Evolutionary conservation across 768 basidiomycete genomes (phyloP).

Genomic region (Cystobasidium onofrii): DNA sequence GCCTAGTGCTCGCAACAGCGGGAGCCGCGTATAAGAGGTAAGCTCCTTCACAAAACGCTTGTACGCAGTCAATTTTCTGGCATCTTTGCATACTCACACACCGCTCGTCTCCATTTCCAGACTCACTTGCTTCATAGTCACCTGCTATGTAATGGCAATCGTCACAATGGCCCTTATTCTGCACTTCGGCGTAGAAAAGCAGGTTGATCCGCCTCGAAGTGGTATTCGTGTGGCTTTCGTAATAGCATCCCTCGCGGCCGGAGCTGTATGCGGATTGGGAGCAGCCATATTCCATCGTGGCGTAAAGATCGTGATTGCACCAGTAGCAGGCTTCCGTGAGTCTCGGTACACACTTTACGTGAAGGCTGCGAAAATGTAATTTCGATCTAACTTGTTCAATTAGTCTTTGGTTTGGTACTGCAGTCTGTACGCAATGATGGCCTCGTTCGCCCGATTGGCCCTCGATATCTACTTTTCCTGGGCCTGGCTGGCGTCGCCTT

Average conservation of each 20-base stretch:
- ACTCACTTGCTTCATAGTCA: constrained; percentile 73
- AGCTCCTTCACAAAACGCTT: neutral
- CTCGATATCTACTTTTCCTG: constrained; percentile 82
- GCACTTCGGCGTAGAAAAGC: constrained; percentile 71
- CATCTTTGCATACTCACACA: too few species aligned
- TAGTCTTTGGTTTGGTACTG: constrained; percentile 64
- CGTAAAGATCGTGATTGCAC: constrained; percentile 65
- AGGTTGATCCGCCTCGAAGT: constrained; percentile 67
- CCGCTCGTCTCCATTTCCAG: too few species aligned
- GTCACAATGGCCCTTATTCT: constrained; percentile 79
- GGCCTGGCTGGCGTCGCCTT: constrained; percentile 50
- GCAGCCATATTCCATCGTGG: constrained; percentile 90
- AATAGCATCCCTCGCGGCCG: constrained; percentile 67
- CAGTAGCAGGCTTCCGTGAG: constrained; percentile 67
- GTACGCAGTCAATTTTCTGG: neutral
- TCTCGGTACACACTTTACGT: neutral
- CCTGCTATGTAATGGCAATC: constrained; percentile 79
- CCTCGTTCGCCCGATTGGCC: constrained; percentile 64
- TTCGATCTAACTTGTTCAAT: neutral
- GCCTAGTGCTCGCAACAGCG: neutral
- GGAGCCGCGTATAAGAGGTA: constrained; percentile 16
- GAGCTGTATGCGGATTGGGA: constrained; percentile 71
- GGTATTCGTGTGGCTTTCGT: constrained; percentile 84
- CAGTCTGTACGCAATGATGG: constrained; percentile 78
- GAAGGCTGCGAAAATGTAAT: neutral